Base-by-base conservation (phyloP, 2,329 filamentous ascomycete genomes). In the Colletotrichum somersetense region DNA sequence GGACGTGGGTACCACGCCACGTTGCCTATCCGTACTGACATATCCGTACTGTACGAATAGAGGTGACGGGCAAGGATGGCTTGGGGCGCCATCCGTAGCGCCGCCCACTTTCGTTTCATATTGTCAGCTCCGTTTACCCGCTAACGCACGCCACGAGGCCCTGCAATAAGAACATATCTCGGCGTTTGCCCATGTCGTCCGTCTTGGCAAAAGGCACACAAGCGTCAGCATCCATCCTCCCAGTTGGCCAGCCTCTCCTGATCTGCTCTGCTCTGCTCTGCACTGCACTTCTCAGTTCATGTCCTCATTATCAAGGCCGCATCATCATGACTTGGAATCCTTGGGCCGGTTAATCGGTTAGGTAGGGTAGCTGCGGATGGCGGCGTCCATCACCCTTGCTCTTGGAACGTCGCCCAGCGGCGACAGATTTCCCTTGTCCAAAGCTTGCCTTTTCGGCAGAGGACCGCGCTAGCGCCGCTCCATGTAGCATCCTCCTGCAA, bases 111-210 rank as follows among this genome's bases (percentile, higher is more conserved):
- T 57, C 50, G 71, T 73, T 73, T 73, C 71, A 73, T 71, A 12
- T 71, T 71, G 38, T 57, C 61, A 38, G 70, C 67, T 23, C 62
- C 71, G 67, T 62, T 73, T 71, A 30, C 62, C 62, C 61, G 38
- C 71, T 71, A 73, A 57, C 48, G 71, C 67, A 73, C 59, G 71
- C 71, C 71, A 73, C 70, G 40, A 35, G 65, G 52, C 65, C 71
- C 71, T 73, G 71, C 71, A 73, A 73, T 73, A 66, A 23, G 44
- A 62, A 48, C 6, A n/a, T 38, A 44, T 35, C 12, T 38, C 30
- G 35, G 16, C 61, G 50, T 62, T 58, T 62, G 42, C 42, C 35
- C 53, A 53, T 65, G 66, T 23, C 10, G 20, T 5, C 33, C 26
- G 16, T 56, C 58, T 55, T 68, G 66, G 58, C 58, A 64, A 30